phyloP scores from a whole-genome alignment of 2,329 filamentous ascomycete genomes.

The Westerdykella ornata region DNA sequence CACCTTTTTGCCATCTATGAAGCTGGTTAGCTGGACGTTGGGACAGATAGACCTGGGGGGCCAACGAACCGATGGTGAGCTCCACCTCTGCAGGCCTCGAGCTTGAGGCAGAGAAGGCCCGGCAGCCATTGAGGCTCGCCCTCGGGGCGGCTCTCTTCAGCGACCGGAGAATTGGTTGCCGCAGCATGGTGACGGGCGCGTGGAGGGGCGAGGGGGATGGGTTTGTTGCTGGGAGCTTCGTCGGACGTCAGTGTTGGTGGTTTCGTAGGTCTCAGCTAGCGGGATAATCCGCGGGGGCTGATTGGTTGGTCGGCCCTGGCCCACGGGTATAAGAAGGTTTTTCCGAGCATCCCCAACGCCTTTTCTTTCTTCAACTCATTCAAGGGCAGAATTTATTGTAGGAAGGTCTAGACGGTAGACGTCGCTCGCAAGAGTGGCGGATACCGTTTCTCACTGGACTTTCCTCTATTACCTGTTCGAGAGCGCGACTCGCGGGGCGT shows the following conservation, averaged over 20 bases:
- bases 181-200: conserved; percentile 48
- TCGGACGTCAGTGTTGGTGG: conserved; percentile 1
- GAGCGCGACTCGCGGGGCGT: conserved; percentile 49
- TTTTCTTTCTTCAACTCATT: conserved; percentile 48
- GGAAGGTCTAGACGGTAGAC: conserved; percentile 42
- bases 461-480: conserved; percentile 59
- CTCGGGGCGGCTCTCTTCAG: conserved; percentile 51
- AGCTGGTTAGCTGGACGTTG: conserved; percentile 30
- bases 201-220: conserved; percentile 5
- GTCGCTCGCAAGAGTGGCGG: conserved; percentile 12
- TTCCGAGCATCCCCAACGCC: conserved; percentile 9
- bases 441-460: conserved; percentile 41
- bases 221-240: conserved; percentile 2
- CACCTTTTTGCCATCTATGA: conserved; percentile 89
- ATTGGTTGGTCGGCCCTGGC: conserved; percentile 17
- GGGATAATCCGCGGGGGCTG: conserved; percentile 20
- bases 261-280: conserved; percentile 1
- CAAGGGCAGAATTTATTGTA: conserved; percentile 60
- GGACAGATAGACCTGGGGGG: conserved; percentile 19
- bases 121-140: conserved; percentile 53
- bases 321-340: conserved; percentile 22
- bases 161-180: conserved; percentile 58
- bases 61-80: conserved; percentile 76
- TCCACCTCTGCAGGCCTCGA: conserved; percentile 85
- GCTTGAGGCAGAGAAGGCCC: conserved; percentile 75